Conservation (phyloP, 352 stramenopile genomes). For the Globisporangium heterothallicum region DNA sequence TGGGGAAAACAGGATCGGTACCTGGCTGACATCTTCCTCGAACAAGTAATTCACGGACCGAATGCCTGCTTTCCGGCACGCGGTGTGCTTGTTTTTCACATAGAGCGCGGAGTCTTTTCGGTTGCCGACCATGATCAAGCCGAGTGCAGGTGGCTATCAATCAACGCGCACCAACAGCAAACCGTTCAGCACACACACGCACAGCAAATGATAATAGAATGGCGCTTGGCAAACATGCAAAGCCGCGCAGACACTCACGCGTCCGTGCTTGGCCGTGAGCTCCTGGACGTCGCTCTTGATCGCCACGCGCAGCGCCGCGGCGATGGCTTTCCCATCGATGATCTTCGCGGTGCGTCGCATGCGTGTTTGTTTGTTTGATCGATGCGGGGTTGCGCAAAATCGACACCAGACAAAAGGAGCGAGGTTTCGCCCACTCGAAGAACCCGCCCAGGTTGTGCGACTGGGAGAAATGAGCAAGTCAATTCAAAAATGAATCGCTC, state of each 20-base stretch:
- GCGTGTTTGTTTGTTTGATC: background rate
- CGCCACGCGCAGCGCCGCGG: constrained; percentile 47
- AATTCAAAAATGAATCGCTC: background rate
- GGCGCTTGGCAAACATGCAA: background rate
- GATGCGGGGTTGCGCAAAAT: too few species aligned
- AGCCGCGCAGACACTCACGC: constrained; percentile 22
- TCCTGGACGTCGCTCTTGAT: constrained; percentile 58
- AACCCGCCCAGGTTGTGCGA: too few species aligned
- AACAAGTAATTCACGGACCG: constrained; percentile 86
- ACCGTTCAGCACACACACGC: background rate
- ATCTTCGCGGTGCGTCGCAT: constrained; percentile 27
- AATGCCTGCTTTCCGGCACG: constrained; percentile 93
- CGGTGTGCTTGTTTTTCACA: constrained; percentile 98
- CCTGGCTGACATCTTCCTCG: constrained; percentile 51
- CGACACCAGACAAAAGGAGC: too few species aligned
- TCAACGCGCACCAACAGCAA: background rate
- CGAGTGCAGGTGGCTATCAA: constrained; percentile 88
- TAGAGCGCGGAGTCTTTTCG: constrained; percentile 96
- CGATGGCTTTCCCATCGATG: constrained; percentile 71
- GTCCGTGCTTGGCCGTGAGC: constrained; percentile 41
- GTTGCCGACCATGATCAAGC: constrained; percentile 97
- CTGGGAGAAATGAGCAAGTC: background rate
- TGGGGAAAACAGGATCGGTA: constrained; percentile 12
- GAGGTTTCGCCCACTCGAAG: background rate
- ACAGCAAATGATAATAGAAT: background rate